Base-by-base conservation (phyloP, 176 grass and related monocot genomes). In the Lolium multiflorum region DNA sequence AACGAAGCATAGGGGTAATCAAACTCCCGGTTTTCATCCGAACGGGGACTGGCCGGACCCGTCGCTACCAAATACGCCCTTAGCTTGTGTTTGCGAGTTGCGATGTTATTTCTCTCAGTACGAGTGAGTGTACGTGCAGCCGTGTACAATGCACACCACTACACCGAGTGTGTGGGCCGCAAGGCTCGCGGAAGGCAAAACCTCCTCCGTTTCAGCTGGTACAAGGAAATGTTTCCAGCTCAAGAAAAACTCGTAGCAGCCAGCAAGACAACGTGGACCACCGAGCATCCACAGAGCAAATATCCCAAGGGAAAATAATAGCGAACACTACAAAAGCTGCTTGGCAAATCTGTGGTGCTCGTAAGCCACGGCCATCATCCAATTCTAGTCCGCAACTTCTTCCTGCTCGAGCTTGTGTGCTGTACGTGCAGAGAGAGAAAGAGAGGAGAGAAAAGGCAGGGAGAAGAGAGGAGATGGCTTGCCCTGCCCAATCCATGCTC, bases 401-500 rank as follows among this genome's bases (percentile, higher is more conserved):
- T 16, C 54, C 54, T 56, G 5, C 54, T 56, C 54, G 17, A 56
- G 54, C 54, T 16, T 56, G 1, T 8, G 54, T 20, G 5, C 54
- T 56, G 54, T 20, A 6, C 54, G 17, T 56, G 31, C 31, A 35
- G 31, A 35, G 31, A 35, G 31, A 35, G 31, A 35, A 35, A 35
- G 31, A 56, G 54, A 18, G 54, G 54, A 18, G 52, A 18, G 54
- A 56, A 2, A 20, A 56, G 54, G 54, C 54, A 56, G 17, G 5
- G 56, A 21, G 71, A 21, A 43, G 4, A 46, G 41, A 22, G 61
- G 66, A 24, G 74, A 96, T 96, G 97, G 90, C 94, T 60, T 92
- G 88, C 92, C 89, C 88, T 20, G 65, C 97, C 50, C 88, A 94
- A 61, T 93, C 84, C 54, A 86, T 97, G 85, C 84, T 99, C 79